Percentiles rank a stretch among this genome's conserved stretches.
Conservation (phyloP, 2,329 filamentous ascomycete species). For the Colletotrichum cuscutae region DNA sequence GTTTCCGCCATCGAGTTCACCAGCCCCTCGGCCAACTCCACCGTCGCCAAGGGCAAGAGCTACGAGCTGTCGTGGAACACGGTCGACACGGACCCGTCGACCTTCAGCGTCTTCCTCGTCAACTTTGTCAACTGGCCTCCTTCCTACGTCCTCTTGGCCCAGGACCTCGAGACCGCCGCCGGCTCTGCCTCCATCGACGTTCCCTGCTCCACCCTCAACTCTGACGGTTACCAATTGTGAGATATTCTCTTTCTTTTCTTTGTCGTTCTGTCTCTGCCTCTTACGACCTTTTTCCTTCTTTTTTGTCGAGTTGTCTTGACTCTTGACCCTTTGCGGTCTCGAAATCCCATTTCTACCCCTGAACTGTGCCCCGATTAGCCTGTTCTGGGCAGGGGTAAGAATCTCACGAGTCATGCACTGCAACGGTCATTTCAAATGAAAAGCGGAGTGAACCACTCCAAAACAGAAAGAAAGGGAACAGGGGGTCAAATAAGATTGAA, state of each 20-base stretch:
- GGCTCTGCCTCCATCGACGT: constrained; percentile 47
- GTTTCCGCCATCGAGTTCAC: constrained; percentile 44
- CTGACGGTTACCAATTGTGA: constrained; percentile 52
- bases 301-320: neutral
- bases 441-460: constrained; percentile 5
- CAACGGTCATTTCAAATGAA: constrained; percentile 9
- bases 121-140: constrained; percentile 58
- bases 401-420: neutral
- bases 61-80: constrained; percentile 48
- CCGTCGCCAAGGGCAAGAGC: constrained; percentile 47
- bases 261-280: constrained; percentile 29
- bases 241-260: neutral
- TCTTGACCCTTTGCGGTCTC: neutral
- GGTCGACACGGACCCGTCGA: constrained; percentile 52
- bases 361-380: neutral
- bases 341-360: neutral
- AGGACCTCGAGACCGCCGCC: constrained; percentile 45
- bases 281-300: neutral
- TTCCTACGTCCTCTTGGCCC: constrained; percentile 49
- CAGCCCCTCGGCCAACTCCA: constrained; percentile 47
- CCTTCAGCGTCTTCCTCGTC: constrained; percentile 53
- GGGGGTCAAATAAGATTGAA: neutral
- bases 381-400: neutral
- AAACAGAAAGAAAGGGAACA: neutral
- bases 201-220: constrained; percentile 48